Conservation (phyloP, 345 rosid genomes). For the Rhizophora mangle region DNA sequence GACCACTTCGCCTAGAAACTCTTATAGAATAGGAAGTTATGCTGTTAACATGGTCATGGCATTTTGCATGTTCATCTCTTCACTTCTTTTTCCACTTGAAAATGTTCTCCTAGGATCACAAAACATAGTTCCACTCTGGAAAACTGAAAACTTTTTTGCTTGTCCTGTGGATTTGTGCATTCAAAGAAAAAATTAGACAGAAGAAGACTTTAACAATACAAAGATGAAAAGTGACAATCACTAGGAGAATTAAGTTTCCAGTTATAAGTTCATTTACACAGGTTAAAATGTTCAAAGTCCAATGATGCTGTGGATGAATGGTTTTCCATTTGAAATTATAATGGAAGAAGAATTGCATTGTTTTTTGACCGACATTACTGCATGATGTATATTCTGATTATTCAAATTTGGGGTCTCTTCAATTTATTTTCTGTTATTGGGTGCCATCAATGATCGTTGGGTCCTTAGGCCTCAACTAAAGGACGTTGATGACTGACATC, state of each 20-base stretch:
- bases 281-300: too few relatives aligned
- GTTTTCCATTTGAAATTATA: neutral
- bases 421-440: neutral
- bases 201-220: too few relatives aligned
- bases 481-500: neutral
- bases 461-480: neutral
- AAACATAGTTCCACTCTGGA: neutral
- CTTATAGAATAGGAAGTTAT: neutral
- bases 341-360: neutral
- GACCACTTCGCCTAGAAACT: neutral
- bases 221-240: too few relatives aligned
- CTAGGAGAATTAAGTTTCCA: too few relatives aligned
- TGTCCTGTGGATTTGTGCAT: too few relatives aligned
- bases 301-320: too few relatives aligned
- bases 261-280: too few relatives aligned
- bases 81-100: neutral
- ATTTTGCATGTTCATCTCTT: neutral
- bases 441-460: neutral
- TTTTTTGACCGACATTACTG: neutral
- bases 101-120: too few relatives aligned
- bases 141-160: neutral
- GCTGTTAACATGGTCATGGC: neutral
- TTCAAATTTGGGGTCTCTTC: neutral
- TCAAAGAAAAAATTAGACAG: too few relatives aligned
- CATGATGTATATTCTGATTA: neutral